Percentiles rank a stretch among this genome's conserved stretches.
Conservation (phyloP, 2,329 filamentous ascomycete species). For the Colletotrichum truncatum region DNA sequence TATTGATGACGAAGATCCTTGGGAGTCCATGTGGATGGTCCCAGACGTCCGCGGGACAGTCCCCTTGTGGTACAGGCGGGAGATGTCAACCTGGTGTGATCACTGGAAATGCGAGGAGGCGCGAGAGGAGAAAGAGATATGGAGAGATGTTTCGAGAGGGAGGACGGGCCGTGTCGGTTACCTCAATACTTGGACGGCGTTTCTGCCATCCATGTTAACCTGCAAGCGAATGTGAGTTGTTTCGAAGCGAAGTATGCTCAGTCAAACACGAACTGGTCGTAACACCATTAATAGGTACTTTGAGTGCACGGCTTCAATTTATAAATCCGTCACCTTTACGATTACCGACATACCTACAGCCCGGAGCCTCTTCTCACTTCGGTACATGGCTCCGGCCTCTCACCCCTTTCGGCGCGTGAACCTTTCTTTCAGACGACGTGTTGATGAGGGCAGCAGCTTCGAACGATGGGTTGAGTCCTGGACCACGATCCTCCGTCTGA, state of each 20-base stretch:
- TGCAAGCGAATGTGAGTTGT: constrained; percentile 22
- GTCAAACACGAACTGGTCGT: too few relatives aligned
- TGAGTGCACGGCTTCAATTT: constrained; percentile 7
- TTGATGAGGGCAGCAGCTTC: constrained; percentile 6
- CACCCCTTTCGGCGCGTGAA: constrained; percentile 19
- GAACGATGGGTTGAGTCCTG: constrained; percentile 16
- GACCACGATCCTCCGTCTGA: neutral
- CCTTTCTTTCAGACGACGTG: constrained; percentile 11
- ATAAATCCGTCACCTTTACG: constrained; percentile 5
- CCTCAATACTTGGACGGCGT: neutral
- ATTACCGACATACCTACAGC: constrained; percentile 22
- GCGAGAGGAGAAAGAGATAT: constrained; percentile 8
- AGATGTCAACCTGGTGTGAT: constrained; percentile 23
- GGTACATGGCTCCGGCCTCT: neutral
- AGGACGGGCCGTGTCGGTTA: neutral
- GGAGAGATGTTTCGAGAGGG: neutral
- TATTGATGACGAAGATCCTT: neutral
- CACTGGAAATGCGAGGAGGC: constrained; percentile 25
- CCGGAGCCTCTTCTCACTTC: neutral
- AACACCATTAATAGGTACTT: neutral
- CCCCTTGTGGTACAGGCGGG: constrained; percentile 16
- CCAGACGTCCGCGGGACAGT: constrained; percentile 2
- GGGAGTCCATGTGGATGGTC: constrained; percentile 18
- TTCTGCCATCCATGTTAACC: constrained; percentile 16
- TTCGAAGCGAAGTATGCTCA: too few relatives aligned